phyloP scores from a whole-genome alignment of 139 green algal genomes.

The Bryopsis sp. region DNA sequence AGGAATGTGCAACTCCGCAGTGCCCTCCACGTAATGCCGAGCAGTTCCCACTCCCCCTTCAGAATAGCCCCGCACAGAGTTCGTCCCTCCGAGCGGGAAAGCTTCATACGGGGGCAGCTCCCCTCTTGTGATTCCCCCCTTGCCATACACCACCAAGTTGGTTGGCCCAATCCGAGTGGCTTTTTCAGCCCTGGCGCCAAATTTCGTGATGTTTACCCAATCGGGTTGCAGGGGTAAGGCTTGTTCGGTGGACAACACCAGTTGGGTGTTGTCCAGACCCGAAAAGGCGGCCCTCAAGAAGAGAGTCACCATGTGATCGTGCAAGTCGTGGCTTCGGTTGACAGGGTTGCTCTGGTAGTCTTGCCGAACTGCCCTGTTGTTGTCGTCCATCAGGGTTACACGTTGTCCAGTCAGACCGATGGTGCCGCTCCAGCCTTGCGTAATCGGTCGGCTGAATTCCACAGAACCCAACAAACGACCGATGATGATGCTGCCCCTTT shows the following conservation, averaged over 20 bases:
- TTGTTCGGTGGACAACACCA: slow-evolving; percentile 59
- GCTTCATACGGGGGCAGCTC: slow-evolving; percentile 96
- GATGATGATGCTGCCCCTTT: slow-evolving; percentile 40
- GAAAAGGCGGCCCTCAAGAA: slow-evolving; percentile 2
- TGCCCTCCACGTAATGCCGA: slow-evolving; percentile 67
- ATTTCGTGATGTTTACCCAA: slow-evolving; percentile 77
- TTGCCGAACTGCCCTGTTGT: slow-evolving; percentile 36
- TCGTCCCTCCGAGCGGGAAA: slow-evolving; percentile 80
- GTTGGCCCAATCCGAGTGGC: slow-evolving; percentile 42
- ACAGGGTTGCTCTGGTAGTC: slow-evolving; percentile 78
- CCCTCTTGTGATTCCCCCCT: slow-evolving; percentile 60
- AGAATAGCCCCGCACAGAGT: slow-evolving; percentile 23
- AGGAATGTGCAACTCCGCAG: slow-evolving; percentile 69
- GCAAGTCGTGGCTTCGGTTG: slow-evolving; percentile 54
- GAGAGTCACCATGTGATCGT: slow-evolving; percentile 52
- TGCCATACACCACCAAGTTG: slow-evolving; percentile 34
- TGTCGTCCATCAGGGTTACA: slow-evolving; percentile 62
- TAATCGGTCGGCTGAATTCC: slow-evolving; percentile 72
- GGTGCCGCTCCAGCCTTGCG: slow-evolving; percentile 50
- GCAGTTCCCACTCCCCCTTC: slow-evolving; percentile 86
- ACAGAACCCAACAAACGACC: slow-evolving; percentile 44
- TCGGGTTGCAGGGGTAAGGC: slow-evolving; percentile 56
- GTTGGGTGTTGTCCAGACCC: slow-evolving; percentile 7
- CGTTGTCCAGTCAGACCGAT: slow-evolving; percentile 53
- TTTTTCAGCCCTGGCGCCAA: slow-evolving; percentile 48